These are phyloP conservation scores for Asterophora lycoperdoides DNA, from an alignment of 768 basidiomycete species.

Conservation along the genomic window DNA sequence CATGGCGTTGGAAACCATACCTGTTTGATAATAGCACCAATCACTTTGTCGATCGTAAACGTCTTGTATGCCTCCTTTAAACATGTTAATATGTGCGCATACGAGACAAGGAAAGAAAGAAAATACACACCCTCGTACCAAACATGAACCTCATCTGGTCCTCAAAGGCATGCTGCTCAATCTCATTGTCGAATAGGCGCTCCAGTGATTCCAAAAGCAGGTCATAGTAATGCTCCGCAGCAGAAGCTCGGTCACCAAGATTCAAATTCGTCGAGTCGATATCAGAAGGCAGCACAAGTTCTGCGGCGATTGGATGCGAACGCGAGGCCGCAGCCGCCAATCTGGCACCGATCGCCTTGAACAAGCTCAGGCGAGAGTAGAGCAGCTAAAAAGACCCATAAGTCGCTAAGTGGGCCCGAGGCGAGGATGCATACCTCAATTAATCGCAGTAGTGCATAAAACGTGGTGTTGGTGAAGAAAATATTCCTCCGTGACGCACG, in stretches of 20 bases:
- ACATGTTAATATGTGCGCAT: not conserved
- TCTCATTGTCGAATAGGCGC: slow-evolving; percentile 85
- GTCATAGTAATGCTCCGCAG: slow-evolving; percentile 72
- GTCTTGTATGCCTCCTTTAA: slow-evolving; percentile 74
- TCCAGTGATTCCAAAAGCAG: slow-evolving; percentile 85
- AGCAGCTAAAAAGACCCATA: slow-evolving; percentile 50
- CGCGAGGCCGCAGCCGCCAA: slow-evolving; percentile 26
- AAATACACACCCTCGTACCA: slow-evolving; percentile 59
- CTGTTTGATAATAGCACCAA: slow-evolving; percentile 87
- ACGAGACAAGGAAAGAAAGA: not conserved
- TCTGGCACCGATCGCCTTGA: slow-evolving; percentile 67
- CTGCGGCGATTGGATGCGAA: slow-evolving; percentile 21
- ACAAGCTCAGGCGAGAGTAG: slow-evolving; percentile 74
- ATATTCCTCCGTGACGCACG: slow-evolving; percentile 41
- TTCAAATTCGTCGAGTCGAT: slow-evolving; percentile 25
- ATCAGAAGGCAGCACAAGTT: slow-evolving; percentile 25
- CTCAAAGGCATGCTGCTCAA: slow-evolving; percentile 85
- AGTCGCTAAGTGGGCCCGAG: slow-evolving; percentile 1
- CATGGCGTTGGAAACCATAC: slow-evolving; percentile 32
- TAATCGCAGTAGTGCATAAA: slow-evolving; percentile 81
- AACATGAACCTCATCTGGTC: slow-evolving; percentile 88
- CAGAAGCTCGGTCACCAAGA: slow-evolving; percentile 33
- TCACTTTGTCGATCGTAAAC: slow-evolving; percentile 92
- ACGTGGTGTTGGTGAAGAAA: slow-evolving; percentile 88
- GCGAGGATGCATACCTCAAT: slow-evolving; percentile 62